Conservation (phyloP, 2,329 filamentous ascomycete species). For the Sarocladium brachiariae region DNA sequence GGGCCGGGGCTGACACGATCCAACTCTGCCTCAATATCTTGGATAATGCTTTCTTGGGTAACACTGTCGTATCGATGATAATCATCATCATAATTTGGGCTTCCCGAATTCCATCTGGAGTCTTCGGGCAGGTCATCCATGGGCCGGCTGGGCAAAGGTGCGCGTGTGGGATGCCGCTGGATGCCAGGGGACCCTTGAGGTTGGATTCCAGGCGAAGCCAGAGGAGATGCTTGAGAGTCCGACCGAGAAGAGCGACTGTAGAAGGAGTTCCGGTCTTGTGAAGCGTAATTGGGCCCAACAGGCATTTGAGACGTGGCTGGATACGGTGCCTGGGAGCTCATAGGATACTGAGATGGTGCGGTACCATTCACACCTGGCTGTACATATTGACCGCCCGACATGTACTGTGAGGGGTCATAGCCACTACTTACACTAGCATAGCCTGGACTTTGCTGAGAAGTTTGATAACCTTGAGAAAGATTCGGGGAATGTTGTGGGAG, state of each 20-base stretch:
- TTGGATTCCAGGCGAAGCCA: conserved; percentile 36
- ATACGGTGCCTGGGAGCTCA: conserved; percentile 41
- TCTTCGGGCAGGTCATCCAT: conserved; percentile 38
- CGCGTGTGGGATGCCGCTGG: conserved; percentile 52
- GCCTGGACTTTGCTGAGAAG: conserved; percentile 17
- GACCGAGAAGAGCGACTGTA: conserved; percentile 39
- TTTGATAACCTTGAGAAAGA: conserved; percentile 32
- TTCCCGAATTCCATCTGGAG: conserved; percentile 33
- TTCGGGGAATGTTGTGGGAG: conserved; percentile 24
- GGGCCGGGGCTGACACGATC: conserved; percentile 26
- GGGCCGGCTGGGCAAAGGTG: conserved; percentile 50
- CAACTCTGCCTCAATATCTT: conserved; percentile 51
- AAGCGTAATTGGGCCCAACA: conserved; percentile 42
- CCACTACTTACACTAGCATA: neutral
- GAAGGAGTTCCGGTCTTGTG: conserved; percentile 39
- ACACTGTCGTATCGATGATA: conserved; percentile 30
- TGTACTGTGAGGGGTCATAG: conserved; percentile 31
- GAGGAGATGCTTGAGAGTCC: conserved; percentile 42
- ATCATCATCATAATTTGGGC: conserved; percentile 23
- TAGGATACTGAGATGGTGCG: conserved; percentile 27
- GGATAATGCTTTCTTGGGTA: conserved; percentile 47
- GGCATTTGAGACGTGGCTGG: conserved; percentile 46
- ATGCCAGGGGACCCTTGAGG: conserved; percentile 39
- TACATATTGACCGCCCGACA: conserved; percentile 21
- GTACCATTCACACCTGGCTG: conserved; percentile 33